Conservation (phyloP, 495 filamentous ascomycete genomes). For the Xylaria sp. region DNA sequence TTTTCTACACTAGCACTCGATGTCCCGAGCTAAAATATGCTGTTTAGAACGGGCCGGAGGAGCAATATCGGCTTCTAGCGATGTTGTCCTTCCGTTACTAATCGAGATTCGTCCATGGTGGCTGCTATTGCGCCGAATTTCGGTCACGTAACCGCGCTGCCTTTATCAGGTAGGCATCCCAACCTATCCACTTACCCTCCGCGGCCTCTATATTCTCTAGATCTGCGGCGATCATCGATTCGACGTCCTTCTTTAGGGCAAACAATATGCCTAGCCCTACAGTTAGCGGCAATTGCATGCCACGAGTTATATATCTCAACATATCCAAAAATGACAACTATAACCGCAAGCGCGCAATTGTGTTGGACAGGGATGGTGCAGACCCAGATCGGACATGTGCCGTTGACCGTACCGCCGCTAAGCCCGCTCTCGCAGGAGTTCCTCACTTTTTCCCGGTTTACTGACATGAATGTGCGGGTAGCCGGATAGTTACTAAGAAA, state of each 20-base stretch:
- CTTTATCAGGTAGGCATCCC: slow-evolving; percentile 1
- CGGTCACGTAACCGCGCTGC: background rate
- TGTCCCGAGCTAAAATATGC: background rate
- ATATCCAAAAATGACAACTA: background rate
- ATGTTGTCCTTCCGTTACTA: slow-evolving; percentile 12
- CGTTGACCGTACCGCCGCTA: background rate
- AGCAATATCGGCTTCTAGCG: slow-evolving; percentile 1
- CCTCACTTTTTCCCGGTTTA: background rate
- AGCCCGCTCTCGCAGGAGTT: slow-evolving; percentile 5
- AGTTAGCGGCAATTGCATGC: background rate
- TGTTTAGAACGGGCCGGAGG: slow-evolving; percentile 4
- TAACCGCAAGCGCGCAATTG: background rate
- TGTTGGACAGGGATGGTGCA: background rate
- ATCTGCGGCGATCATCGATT: slow-evolving; percentile 1
- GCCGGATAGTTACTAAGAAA: slow-evolving; percentile 1
- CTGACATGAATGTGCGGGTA: background rate
- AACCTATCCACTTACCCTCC: background rate
- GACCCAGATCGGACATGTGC: slow-evolving; percentile 9
- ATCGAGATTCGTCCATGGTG: background rate
- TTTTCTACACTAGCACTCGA: slow-evolving; percentile 4
- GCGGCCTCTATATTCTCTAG: slow-evolving; percentile 2
- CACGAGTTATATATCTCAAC: background rate
- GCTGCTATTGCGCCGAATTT: background rate
- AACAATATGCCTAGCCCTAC: background rate
- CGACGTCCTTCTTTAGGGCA: background rate